Evolutionary conservation across 768 basidiomycete species (phyloP), one percentile per base, ranked within the genome.

Genomic region (Suillus subluteus): DNA sequence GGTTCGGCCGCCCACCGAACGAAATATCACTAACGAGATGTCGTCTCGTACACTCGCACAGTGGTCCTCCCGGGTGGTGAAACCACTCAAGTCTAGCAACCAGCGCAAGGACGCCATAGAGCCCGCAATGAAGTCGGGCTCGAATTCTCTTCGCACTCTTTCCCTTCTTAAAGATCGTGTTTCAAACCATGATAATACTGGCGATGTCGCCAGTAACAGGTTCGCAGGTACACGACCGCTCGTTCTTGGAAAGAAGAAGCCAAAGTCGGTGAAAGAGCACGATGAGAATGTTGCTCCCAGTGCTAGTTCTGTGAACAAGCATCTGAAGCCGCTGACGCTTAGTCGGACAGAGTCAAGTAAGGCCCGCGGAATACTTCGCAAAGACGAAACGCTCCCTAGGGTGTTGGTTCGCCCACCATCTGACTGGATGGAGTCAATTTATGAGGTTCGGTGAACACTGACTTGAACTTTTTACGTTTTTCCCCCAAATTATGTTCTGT

Each of bases 321-420:
- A 82, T 70, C 70, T 89, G 77, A 89, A 84, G 81, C 83, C 87
- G 67, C 77, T 91, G 70, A 84, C 80, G 69, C 86, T 92, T 66
- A 80, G 79, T 58, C 81, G 88, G 69, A 88, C 85, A 43, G 88
- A 91, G 68, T 90, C 90, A 41, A 82, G 80, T 73, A 89, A 87
- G 76, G 76, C 85, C 74, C 86, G 88, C 63, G 88, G 84, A 56
- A 71, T 82, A 64, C 81, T 89, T 68, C 80, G 87, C 72, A 83
- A 83, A 75, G 77, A 75, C 46, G 88, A 88, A 79, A 79, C 82
- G 62, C 76, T 90, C 38, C 88, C 89, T 40, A 82, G 84, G 48
- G 87, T 90, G 37, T 81, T 88, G 64, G 82, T 90, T 63, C 81
- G 88, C 23, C 87, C 88, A 12, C 88, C 88, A 16, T 90, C 87